These are phyloP conservation scores for Cryomyces antarcticus DNA, from an alignment of 495 filamentous ascomycete genomes.

Conservation along the genomic window DNA sequence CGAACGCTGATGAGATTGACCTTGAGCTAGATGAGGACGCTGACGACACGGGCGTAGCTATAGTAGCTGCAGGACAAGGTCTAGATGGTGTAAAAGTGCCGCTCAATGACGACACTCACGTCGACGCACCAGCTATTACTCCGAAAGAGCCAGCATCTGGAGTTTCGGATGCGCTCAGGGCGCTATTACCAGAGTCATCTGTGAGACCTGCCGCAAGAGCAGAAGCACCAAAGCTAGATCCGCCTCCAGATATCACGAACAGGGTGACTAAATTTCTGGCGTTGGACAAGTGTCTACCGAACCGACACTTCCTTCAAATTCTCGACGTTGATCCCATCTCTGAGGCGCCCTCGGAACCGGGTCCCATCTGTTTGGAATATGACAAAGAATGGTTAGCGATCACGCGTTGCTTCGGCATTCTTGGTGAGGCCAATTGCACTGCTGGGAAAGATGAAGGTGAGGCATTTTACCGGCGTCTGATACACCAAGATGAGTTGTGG, in stretches of 20 bases:
- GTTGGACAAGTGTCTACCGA: constrained; percentile 67
- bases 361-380: constrained; percentile 39
- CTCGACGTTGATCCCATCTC: constrained; percentile 32
- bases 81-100: no score
- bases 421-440: constrained; percentile 35
- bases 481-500: constrained; percentile 50
- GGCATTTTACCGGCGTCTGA: constrained; percentile 35
- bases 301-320: constrained; percentile 65
- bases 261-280: constrained; percentile 67
- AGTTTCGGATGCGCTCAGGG: constrained; percentile 37
- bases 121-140: no score
- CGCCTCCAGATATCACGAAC: constrained; percentile 40
- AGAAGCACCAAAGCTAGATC: constrained; percentile 11
- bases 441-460: constrained; percentile 46
- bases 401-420: constrained; percentile 50
- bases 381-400: constrained; percentile 94
- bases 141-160: not conserved
- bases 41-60: constrained; percentile 1
- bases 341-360: not conserved
- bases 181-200: constrained; percentile 47
- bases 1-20: constrained; percentile 10
- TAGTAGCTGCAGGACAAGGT: no score
- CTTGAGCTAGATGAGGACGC: constrained; percentile 6
- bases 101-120: no score
- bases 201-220: constrained; percentile 17